These are phyloP conservation scores for Haplosporangium sp. DNA, from an alignment of 371 early-diverging fungal species.

Conservation along the genomic window DNA sequence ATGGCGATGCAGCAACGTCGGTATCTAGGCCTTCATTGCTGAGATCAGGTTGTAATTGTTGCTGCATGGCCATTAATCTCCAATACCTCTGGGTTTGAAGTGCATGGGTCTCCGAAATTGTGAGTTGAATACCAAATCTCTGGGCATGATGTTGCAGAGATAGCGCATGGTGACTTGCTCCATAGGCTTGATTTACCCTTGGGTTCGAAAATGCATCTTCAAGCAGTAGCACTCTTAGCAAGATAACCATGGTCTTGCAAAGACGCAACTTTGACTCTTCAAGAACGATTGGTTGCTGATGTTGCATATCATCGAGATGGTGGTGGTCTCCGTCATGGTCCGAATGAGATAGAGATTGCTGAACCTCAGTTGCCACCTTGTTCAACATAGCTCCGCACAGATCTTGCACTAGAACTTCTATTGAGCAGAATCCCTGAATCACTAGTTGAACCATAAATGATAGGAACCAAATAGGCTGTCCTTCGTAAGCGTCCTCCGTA, in stretches of 20 bases:
- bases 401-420: slow-evolving; percentile 58
- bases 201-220: slow-evolving; percentile 52
- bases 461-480: slow-evolving; percentile 60
- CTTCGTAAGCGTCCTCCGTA: background rate
- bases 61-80: slow-evolving; percentile 25
- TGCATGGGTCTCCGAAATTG: slow-evolving; percentile 45
- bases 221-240: slow-evolving; percentile 63
- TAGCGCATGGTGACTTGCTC: slow-evolving; percentile 26
- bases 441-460: slow-evolving; percentile 63
- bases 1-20: background rate
- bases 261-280: slow-evolving; percentile 56
- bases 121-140: slow-evolving; percentile 28
- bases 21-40: background rate
- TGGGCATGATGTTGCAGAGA: slow-evolving; percentile 20
- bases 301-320: slow-evolving; percentile 25
- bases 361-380: slow-evolving; percentile 51
- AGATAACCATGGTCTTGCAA: slow-evolving; percentile 61
- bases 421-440: slow-evolving; percentile 57
- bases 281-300: slow-evolving; percentile 26
- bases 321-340: slow-evolving; percentile 13
- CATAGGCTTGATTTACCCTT: slow-evolving; percentile 26
- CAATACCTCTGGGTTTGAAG: slow-evolving; percentile 50
- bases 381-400: slow-evolving; percentile 62
- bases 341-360: slow-evolving; percentile 1
- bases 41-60: slow-evolving; percentile 4